These are phyloP conservation scores for Saccharum spontaneum DNA, from an alignment of 176 grass and related monocot genomes.

Conservation along the genomic window DNA sequence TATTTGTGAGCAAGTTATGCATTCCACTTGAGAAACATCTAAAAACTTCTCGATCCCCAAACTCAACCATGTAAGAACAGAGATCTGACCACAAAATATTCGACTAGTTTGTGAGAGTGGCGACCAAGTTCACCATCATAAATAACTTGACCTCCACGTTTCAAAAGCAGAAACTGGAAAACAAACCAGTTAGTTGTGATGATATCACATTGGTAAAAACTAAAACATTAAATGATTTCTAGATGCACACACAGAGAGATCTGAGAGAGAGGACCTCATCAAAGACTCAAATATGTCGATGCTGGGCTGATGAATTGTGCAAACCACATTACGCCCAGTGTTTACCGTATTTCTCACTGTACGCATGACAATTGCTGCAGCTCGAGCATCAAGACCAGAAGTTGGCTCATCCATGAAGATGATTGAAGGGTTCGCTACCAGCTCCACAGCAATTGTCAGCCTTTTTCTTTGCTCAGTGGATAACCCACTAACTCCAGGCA, in stretches of 20 bases:
- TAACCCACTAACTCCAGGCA: slow-evolving; percentile 72
- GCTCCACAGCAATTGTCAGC: no score
- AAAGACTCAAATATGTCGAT: slow-evolving; percentile 98
- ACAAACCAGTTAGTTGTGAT: not conserved
- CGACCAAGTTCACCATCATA: slow-evolving; percentile 83
- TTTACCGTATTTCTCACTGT: no score
- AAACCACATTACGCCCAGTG: no score
- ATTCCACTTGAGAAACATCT: slow-evolving; percentile 2
- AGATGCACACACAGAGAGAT: not conserved
- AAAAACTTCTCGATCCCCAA: not conserved
- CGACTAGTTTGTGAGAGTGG: slow-evolving; percentile 68
- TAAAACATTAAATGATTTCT: not conserved
- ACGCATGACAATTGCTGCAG: no score
- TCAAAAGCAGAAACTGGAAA: slow-evolving; percentile 81
- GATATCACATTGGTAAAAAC: not conserved
- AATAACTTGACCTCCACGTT: slow-evolving; percentile 81
- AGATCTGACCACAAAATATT: slow-evolving; percentile 75
- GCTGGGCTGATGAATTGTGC: slow-evolving; percentile 36
- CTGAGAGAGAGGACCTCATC: slow-evolving; percentile 56
- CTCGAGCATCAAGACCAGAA: no score
- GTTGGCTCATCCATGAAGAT: no score
- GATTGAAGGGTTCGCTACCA: no score
- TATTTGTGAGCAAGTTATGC: not conserved
- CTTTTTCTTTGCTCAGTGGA: slow-evolving; percentile 71
- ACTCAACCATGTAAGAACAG: not conserved